phyloP scores from a whole-genome alignment of 2,329 filamentous ascomycete genomes.

The Phoma sp. region DNA sequence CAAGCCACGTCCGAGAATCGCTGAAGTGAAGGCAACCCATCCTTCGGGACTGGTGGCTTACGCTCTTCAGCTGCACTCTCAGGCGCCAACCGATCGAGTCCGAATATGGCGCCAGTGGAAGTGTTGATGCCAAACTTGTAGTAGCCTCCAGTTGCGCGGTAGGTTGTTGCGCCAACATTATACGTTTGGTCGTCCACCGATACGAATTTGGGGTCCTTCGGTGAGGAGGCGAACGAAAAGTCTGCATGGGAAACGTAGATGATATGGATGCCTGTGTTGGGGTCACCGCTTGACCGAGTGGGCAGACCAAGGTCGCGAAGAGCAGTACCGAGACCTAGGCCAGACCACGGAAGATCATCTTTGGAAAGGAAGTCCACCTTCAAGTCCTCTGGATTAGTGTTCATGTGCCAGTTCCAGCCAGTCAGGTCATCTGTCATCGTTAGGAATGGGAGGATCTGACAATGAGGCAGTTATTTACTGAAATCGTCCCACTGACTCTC shows the following conservation, averaged over 20 bases:
- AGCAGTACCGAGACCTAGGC: neutral
- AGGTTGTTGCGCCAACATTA: neutral
- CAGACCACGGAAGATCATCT: neutral
- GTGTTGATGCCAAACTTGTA: constrained; percentile 20
- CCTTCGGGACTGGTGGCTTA: neutral
- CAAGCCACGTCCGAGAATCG: neutral
- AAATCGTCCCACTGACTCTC: neutral
- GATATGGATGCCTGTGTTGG: neutral
- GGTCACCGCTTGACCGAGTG: neutral
- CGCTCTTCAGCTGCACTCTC: neutral
- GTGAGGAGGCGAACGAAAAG: neutral
- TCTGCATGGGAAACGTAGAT: neutral
- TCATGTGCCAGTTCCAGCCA: neutral
- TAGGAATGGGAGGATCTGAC: neutral
- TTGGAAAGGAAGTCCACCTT: neutral
- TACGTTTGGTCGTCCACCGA: too few species aligned
- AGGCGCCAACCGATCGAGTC: constrained; percentile 9
- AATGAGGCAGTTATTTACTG: neutral
- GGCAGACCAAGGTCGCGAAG: neutral
- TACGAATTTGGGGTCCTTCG: neutral
- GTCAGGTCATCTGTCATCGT: neutral
- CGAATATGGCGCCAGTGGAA: constrained; percentile 9
- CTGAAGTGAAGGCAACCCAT: neutral
- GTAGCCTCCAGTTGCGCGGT: constrained; percentile 3
- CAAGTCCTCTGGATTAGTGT: neutral